Base-by-base conservation (phyloP, 495 filamentous ascomycete genomes). In the Chlorociboria aeruginascens region DNA sequence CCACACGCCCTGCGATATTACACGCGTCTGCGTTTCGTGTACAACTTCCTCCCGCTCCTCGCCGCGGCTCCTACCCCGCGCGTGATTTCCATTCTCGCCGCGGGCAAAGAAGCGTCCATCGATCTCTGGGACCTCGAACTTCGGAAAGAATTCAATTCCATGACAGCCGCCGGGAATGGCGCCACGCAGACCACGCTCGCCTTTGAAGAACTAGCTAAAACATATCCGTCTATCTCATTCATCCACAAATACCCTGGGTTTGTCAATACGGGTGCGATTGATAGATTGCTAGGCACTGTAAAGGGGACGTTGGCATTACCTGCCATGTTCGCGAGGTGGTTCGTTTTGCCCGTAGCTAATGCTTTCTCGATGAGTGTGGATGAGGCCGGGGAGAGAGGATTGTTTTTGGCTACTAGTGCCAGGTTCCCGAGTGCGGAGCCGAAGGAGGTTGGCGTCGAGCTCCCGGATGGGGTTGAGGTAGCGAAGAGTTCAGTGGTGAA, bases 171-270 rank as follows among this genome's bases (percentile, higher is more conserved):
- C 3, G 34, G 8, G 8, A 50, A 52, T 25, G 54, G 49, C 3
- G 50, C 54, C 0, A 59, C 56, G 28, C 47, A 57, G 32, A 62
- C 55, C 11, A 56, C 59, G 14, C 52, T 61, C 8, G 58, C 57
- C 11, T 59, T 69, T 32, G 64, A 67, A 35, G 51, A 62, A n/a
- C 40, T 70, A 0, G 62, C 65, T 0, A 43, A 47, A 2, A 32
- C 16, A 0, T 37, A 66, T 25, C 65, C 60, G 0, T 45, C 30
- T 0, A 57, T 69, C 3, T 61, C 56, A 34, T 69, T 66, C 43
- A 50, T 69, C 7, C 67, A 69, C 46, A 55, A 52, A 17, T 70
- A 58, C 47, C 69, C 67, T 3, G 66, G 69, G 1, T 50, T 66
- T 6, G 66, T 69, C 0, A 43, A 50, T 2, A 68, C 69, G 9